Base-by-base conservation (phyloP, 148 eudicot genomes). In the Bassia scoparia region DNA sequence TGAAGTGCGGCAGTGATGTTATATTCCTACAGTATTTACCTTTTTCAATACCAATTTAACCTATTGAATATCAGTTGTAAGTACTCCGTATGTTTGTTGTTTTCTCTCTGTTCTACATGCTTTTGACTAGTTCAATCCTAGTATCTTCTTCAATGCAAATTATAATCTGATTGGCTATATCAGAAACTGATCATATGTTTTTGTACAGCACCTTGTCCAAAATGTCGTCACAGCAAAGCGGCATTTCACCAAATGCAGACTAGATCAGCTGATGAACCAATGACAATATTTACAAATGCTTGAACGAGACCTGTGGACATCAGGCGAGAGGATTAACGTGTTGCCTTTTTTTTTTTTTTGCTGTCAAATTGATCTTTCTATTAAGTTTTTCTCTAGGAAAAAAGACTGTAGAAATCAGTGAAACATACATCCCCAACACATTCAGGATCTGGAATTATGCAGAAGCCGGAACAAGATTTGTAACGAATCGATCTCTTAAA, bases 211-310 rank as follows among this genome's bases (percentile, higher is more conserved):
- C 35, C 84, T 4, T 90, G 94, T 67, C 96, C 93, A n/a, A 75
- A 66, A 49, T 93, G 98, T 54, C 44, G 69, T 33, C 83, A 81
- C 38, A 80, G 79, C 24, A 81, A 85, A 79, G 90, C 90, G 64
- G 75, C 76, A 34, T 87, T 66, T 73, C 62, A 74, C 50, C 87
- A 93, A 76, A 29, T 64, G 76, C 98, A 93, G 77, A 90, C 76
- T 55, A 83, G 98, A 76, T 93, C 98, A 38, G 90, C 96, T 54
- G 98, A 90, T 78, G 98, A 93, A 76, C 93, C 96, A 9, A 84
- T 84, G 90, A 83, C 98, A 21, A 84, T 79, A 72, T 85, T 63
- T 90, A 86, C 81, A 76, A 30, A 65, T 93, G 98, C 81, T 52
- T 83, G 72, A 81, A 82, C 24, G 81, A 79, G 67, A 69, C 33